A percentile compares a stretch with the other conserved stretches of the same genome.
Evolutionary conservation across 1,284 basidiomycete genomes (phyloP).

Genomic region (Cryptococcus sp.): DNA sequence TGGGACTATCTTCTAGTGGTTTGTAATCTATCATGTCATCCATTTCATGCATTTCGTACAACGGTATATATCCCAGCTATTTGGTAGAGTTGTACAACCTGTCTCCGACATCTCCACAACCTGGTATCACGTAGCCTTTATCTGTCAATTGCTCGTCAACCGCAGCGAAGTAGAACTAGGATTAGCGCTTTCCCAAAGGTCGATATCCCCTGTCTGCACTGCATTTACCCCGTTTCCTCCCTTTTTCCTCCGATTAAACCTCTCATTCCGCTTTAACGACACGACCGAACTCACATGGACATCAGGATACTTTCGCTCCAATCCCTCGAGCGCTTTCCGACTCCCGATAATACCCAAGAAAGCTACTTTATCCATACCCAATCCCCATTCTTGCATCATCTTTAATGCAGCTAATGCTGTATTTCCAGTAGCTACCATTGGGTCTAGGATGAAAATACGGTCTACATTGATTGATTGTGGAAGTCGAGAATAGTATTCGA

Average conservation of each 20-base stretch:
- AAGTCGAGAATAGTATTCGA: conserved; percentile 94
- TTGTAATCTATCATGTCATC: no score
- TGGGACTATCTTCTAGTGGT: conserved; percentile 29
- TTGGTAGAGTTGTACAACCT: neutral
- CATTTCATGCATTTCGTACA: no score
- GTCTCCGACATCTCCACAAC: conserved; percentile 65
- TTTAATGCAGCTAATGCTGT: conserved; percentile 78
- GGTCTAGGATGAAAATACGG: conserved; percentile 78
- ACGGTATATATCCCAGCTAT: no score
- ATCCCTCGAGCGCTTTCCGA: conserved; percentile 64
- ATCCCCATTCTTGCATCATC: conserved; percentile 84
- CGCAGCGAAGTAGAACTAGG: conserved; percentile 77
- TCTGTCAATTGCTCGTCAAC: conserved; percentile 68
- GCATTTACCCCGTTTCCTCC: no score
- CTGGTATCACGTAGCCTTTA: conserved; percentile 74
- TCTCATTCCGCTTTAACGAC: no score
- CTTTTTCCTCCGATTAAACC: no score
- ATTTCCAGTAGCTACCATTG: conserved; percentile 90
- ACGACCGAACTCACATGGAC: conserved; percentile 61
- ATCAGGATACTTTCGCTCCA: conserved; percentile 66
- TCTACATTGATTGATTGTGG: conserved; percentile 74
- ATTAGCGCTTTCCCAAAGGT: no score
- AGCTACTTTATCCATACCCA: conserved; percentile 64
- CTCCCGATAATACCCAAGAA: conserved; percentile 78
- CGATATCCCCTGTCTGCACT: no score